A percentile compares a stretch with the other conserved stretches of the same genome.
Conservation (phyloP, 139 green algal species). For the Tetraselmis striata region DNA sequence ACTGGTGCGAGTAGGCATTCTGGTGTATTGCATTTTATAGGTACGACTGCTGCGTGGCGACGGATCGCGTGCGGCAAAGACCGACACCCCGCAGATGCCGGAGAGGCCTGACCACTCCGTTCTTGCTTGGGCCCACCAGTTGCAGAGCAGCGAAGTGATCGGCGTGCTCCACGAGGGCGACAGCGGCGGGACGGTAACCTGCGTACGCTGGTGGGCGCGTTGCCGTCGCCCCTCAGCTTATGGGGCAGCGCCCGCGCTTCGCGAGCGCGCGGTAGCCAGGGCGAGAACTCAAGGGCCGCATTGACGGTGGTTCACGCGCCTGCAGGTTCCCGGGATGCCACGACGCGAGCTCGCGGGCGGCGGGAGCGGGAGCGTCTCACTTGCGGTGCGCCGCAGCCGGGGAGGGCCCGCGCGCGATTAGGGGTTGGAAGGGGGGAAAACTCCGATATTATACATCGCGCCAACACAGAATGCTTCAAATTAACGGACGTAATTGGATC, state of each 20-base stretch:
- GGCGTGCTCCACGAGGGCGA: constrained; percentile 51
- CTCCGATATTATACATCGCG: too few species aligned
- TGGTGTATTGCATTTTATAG: neutral
- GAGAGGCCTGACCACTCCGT: neutral
- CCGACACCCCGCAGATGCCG: too few species aligned
- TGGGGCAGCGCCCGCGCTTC: neutral
- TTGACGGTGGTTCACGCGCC: neutral
- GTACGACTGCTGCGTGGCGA: neutral
- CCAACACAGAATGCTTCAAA: too few species aligned
- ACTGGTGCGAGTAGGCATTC: too few species aligned
- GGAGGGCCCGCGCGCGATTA: too few species aligned
- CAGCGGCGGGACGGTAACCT: constrained; percentile 45
- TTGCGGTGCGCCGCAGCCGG: too few species aligned
- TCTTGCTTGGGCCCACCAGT: neutral
- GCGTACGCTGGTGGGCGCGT: constrained; percentile 70
- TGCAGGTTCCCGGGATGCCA: neutral
- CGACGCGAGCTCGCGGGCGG: neutral
- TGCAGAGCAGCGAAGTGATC: neutral
- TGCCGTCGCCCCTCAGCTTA: constrained; percentile 1
- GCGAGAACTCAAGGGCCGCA: neutral
- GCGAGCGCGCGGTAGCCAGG: neutral
- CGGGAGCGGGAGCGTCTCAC: neutral
- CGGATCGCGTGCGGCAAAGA: too few species aligned
- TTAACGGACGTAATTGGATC: too few species aligned
- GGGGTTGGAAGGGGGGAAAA: too few species aligned